phyloP scores from a whole-genome alignment of 2,329 filamentous ascomycete genomes.

The Aspergillus jensenii region DNA sequence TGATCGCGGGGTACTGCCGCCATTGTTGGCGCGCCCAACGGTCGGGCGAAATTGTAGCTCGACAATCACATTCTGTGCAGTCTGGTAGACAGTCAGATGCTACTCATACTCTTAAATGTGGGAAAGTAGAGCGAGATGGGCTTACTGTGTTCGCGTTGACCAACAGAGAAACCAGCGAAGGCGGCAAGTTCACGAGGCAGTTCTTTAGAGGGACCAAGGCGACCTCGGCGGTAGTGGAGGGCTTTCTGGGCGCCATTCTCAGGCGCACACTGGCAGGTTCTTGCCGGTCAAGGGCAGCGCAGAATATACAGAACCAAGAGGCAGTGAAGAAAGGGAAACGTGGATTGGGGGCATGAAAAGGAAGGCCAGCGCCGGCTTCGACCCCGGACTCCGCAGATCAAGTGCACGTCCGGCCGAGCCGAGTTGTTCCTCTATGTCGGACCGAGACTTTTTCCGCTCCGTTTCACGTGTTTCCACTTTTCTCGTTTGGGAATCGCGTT shows the following conservation, averaged over 20 bases:
- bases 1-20: slow-evolving; percentile 60
- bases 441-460: slow-evolving; percentile 36
- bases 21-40: slow-evolving; percentile 48
- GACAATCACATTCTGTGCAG: slow-evolving; percentile 93
- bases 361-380: slow-evolving; percentile 20
- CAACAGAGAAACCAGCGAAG: slow-evolving; percentile 78
- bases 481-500: slow-evolving; percentile 15
- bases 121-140: neutral
- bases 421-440: slow-evolving; percentile 17
- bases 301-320: slow-evolving; percentile 5
- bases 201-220: slow-evolving; percentile 86
- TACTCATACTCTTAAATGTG: neutral
- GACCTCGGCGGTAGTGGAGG: slow-evolving; percentile 73
- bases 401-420: slow-evolving; percentile 24
- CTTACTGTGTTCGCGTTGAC: slow-evolving; percentile 87
- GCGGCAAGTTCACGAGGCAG: slow-evolving; percentile 89
- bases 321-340: slow-evolving; percentile 2
- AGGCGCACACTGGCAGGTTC: slow-evolving; percentile 18
- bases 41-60: slow-evolving; percentile 76
- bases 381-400: slow-evolving; percentile 29
- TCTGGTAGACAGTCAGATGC: slow-evolving; percentile 48
- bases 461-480: slow-evolving; percentile 22
- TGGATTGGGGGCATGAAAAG: slow-evolving; percentile 1
- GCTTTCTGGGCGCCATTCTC: slow-evolving; percentile 48
- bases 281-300: slow-evolving; percentile 12